Conservation (phyloP, 1,284 basidiomycete genomes). For the Austropuccinia psidii region DNA sequence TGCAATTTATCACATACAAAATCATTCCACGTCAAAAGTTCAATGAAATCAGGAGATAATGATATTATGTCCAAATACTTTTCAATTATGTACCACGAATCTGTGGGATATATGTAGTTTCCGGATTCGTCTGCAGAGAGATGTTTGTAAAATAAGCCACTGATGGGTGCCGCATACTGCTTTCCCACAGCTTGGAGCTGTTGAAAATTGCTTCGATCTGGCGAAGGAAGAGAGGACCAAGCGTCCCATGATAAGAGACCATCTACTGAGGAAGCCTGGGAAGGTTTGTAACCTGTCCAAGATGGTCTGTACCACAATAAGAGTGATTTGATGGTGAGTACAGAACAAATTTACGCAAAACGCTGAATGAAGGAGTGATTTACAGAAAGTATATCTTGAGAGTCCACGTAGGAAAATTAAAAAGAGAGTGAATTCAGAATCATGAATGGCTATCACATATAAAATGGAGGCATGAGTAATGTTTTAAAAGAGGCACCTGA, state of each 20-base stretch:
- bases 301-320: slow-evolving; percentile 9
- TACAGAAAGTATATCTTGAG: slow-evolving; percentile 28
- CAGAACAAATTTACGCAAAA: not conserved
- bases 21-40: slow-evolving; percentile 31
- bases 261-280: not conserved
- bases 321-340: not conserved
- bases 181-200: not conserved
- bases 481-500: slow-evolving; percentile 1
- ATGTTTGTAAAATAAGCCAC: slow-evolving; percentile 30
- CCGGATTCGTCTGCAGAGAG: not conserved
- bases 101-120: slow-evolving; percentile 9
- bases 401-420: not conserved
- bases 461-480: not conserved
- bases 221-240: not conserved
- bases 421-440: not conserved
- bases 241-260: slow-evolving; percentile 32
- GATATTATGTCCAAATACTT: not conserved
- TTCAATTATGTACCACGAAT: slow-evolving; percentile 6
- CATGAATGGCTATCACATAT: not conserved
- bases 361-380: not conserved
- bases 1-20: slow-evolving; percentile 2
- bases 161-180: slow-evolving; percentile 29
- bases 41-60: slow-evolving; percentile 23
- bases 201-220: not conserved
- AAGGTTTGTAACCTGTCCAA: slow-evolving; percentile 13